Base-by-base conservation (phyloP, 805 yeast species). In the Lachancea thermotolerans region DNA sequence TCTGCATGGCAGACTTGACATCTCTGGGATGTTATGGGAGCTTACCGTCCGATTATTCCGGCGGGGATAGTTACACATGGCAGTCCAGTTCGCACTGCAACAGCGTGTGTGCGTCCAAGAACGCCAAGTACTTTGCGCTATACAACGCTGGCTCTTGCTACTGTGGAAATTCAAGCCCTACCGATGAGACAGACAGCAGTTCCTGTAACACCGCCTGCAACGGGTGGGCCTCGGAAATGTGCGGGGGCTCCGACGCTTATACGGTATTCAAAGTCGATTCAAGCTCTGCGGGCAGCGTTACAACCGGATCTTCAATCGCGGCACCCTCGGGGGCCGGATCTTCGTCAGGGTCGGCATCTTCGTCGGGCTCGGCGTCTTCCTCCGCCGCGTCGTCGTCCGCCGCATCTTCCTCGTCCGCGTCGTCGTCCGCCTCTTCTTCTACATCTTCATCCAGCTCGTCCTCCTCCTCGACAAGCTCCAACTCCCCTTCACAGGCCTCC, bases 211-310 rank as follows among this genome's bases (percentile, higher is more conserved):
- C 61, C 0, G 31, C 53, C 5, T 86, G 95, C 62, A 64, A 56
- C 31, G 93, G 88, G 7, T 85, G 72, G 55, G 70, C 72, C 5
- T 8, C 39, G 1, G 84, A 82, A 47, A 68, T 58, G 43, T 86
- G 95, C 66, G 88, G 88, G 50, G 83, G 83, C 33, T 67, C 73
- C 14, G 44, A 57, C 37, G 70, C 75, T 33, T 81, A 67, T 53
- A 61, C 70, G 21, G 71, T 79, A 21, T 78, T 67, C 49, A 64
- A 71, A 7, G 64, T 68, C 41, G 66, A 33, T 17, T 30, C 45
- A 28, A 40, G 31, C 10, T 21, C 25, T 21, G 25, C 25, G 25
- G 25, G 25, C 25, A 21, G 25, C 7, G 25, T 21, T 21, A 4
- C 25, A 4, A 4, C 7, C 4, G 25, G 25, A 7, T 21, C 25